Evolutionary conservation across 2,329 filamentous ascomycete species (phyloP).

Genomic region (Colletotrichum camelliae): DNA sequence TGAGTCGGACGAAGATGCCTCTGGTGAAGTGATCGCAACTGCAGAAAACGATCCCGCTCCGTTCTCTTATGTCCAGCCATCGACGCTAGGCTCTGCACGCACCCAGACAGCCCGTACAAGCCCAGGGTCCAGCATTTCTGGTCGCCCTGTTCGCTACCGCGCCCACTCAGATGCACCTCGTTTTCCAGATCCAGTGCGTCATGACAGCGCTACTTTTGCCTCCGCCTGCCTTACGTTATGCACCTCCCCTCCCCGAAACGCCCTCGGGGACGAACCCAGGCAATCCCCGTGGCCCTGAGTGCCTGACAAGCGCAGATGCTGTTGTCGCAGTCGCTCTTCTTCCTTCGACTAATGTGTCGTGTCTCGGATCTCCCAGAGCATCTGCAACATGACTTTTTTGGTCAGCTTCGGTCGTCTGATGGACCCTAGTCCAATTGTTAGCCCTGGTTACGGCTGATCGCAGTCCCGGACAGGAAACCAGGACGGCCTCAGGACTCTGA

Average conservation of each 20-base stretch:
- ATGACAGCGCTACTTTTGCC: conserved; percentile 9
- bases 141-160: conserved; percentile 13
- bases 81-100: conserved; percentile 17
- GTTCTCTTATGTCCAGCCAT: not conserved
- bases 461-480: not conserved
- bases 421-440: not conserved
- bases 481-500: not conserved
- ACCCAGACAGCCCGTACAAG: not conserved
- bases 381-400: conserved; percentile 5
- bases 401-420: not conserved
- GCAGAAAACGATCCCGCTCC: not conserved
- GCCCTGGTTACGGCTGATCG: not conserved
- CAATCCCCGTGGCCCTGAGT: not conserved
- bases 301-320: not conserved
- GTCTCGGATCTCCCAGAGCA: not conserved
- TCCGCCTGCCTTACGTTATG: not conserved
- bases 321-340: not conserved
- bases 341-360: not conserved
- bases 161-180: conserved; percentile 11
- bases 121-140: conserved; percentile 16
- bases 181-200: conserved; percentile 18
- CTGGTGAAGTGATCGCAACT: conserved; percentile 11
- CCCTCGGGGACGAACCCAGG: not conserved
- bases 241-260: not conserved
- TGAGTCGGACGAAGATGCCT: conserved; percentile 7